Percentiles rank a stretch among this genome's conserved stretches.
These are phyloP conservation scores for Diacronema lutheri DNA, from an alignment of 78 protist species.

Conservation along the genomic window DNA sequence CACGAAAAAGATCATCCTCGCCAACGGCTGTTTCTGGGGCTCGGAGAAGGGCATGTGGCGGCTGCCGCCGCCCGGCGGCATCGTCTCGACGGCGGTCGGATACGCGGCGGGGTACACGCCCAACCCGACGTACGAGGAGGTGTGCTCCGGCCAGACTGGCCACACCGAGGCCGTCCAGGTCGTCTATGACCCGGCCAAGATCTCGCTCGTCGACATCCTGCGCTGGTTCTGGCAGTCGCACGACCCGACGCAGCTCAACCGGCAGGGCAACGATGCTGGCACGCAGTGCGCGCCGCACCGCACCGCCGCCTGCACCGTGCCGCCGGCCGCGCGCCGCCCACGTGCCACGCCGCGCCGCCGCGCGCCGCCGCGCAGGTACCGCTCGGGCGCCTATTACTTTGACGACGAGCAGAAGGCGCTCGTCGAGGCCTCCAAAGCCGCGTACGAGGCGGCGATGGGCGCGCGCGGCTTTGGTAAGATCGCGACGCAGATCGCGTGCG, in stretches of 20 bases:
- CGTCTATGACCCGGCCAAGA: constrained; percentile 11
- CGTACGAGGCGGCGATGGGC: background rate
- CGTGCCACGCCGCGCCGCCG: too few species aligned
- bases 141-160: constrained; percentile 18
- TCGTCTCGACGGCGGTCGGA: constrained; percentile 9
- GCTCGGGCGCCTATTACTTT: background rate
- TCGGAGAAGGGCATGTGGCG: constrained; percentile 35
- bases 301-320: too few species aligned
- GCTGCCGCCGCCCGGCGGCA: constrained; percentile 23
- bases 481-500: background rate
- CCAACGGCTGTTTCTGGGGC: constrained; percentile 38
- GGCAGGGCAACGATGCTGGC: constrained; percentile 29
- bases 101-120: constrained; percentile 23
- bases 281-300: too few species aligned
- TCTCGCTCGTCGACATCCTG: constrained; percentile 14
- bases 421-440: background rate
- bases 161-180: constrained; percentile 28
- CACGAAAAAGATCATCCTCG: background rate
- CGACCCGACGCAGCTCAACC: constrained; percentile 9
- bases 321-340: too few species aligned
- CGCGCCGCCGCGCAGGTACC: too few species aligned
- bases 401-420: constrained; percentile 8
- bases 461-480: background rate
- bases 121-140: constrained; percentile 36
- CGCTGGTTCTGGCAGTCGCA: constrained; percentile 35